A percentile compares a stretch with the other conserved stretches of the same genome.
phyloP scores from a whole-genome alignment of 176 grass and related monocot genomes.

The Lolium perenne region DNA sequence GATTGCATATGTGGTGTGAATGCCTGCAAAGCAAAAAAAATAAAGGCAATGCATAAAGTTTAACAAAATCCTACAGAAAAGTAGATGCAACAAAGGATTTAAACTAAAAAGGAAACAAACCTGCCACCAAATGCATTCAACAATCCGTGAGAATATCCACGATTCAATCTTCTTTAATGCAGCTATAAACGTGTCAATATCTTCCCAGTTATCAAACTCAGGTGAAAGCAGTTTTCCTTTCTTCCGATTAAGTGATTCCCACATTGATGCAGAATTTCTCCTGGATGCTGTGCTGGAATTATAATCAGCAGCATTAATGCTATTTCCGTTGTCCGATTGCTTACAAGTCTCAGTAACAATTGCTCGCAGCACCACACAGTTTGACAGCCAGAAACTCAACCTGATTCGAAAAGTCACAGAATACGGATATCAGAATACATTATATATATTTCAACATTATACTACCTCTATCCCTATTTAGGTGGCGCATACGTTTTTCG shows the following conservation, averaged over 20 bases:
- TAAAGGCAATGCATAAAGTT: neutral
- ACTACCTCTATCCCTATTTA: too few species aligned
- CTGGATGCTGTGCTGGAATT: conserved; percentile 49
- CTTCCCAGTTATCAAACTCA: conserved; percentile 88
- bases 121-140: conserved; percentile 99
- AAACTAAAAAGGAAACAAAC: conserved; percentile 43
- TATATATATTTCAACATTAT: conserved; percentile 10
- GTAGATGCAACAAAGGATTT: conserved; percentile 26
- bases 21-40: conserved; percentile 58
- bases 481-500: too few species aligned
- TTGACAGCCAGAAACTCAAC: conserved; percentile 97
- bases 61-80: conserved; percentile 21
- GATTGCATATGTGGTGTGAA: conserved; percentile 94
- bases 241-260: conserved; percentile 87
- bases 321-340: conserved; percentile 47
- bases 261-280: conserved; percentile 75
- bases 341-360: conserved; percentile 75
- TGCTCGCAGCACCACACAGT: conserved; percentile 78
- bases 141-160: conserved; percentile 89
- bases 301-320: conserved; percentile 39
- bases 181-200: conserved; percentile 79
- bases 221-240: conserved; percentile 79
- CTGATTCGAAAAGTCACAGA: conserved; percentile 54
- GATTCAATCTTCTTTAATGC: conserved; percentile 90
- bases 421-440: conserved; percentile 30